Evolutionary conservation across 2,329 filamentous ascomycete genomes (phyloP), one percentile per base, ranked within the genome.

Genomic region (Microsporum ferrugineum): DNA sequence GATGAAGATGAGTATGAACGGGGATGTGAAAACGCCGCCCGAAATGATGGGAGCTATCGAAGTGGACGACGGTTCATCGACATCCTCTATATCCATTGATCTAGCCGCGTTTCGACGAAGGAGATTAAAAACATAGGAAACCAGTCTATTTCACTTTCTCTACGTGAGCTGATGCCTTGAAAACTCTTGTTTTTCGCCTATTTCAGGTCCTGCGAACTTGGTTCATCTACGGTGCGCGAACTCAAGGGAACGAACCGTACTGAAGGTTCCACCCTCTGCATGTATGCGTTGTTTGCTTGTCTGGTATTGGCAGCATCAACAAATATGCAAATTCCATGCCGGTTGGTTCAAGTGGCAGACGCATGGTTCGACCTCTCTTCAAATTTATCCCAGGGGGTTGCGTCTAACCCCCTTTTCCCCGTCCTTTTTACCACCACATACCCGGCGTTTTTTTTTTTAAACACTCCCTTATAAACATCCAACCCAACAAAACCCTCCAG

Each of bases 1-100:
- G 10, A 27, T 31, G 60, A 60, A 57, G 31, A 55, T 58, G 53
- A 53, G 27, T 12, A 36, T 59, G 56, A 58, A 45, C 58, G 43
- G 43, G 29, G 27, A 33, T 36, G 36, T 41, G 5, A 66, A 68
- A 14, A 67, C 61, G 14, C 62, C 63, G 36, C 61, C 68, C 8
- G 63, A 62, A 5, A 12, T 57, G 10, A 45, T 61, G 8, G 68
- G 65, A 33, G 58, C 67, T 59, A 74, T 74, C 34, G 72, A 74
- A 61, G 72, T 74, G 6, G 72, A 73, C 61, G 72, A 74, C 59
- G 63, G 64, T 33, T 70, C 69, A 3, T 71, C 71, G n/a, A 65
- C 66, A 5, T 71, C 71, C 5, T 71, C 70, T 29, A 69, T 73
- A 58, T 71, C 70, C 12, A 70, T 74, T 51, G 72, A 74, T 58